A percentile compares a stretch with the other conserved stretches of the same genome.
Conservation (phyloP, 1,284 basidiomycete species). For the Trichosporon sp. region DNA sequence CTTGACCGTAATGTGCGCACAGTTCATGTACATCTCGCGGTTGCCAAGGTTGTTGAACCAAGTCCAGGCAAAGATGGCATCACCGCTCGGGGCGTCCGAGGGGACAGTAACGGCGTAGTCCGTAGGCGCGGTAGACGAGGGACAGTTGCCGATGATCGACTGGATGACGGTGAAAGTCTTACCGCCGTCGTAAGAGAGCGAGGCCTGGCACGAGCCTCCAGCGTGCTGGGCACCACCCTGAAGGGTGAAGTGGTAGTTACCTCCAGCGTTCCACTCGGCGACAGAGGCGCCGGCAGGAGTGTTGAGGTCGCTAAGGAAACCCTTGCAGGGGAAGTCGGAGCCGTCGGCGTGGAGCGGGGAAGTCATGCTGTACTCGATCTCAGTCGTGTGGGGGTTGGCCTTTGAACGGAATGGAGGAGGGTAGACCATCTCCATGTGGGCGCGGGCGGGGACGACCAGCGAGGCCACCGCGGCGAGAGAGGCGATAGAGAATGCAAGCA, state of each 20-base stretch:
- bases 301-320: conserved; percentile 35
- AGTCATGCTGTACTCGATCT: conserved; percentile 46
- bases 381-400: conserved; percentile 33
- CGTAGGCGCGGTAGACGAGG: conserved; percentile 21
- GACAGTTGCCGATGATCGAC: conserved; percentile 46
- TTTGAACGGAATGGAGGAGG: conserved; percentile 37
- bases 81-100: conserved; percentile 36
- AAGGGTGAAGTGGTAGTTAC: conserved; percentile 32
- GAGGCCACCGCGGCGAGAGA: conserved; percentile 10
- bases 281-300: conserved; percentile 25
- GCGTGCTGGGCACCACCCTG: conserved; percentile 43
- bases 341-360: conserved; percentile 39
- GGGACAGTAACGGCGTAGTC: conserved; percentile 42
- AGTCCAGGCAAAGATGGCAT: conserved; percentile 49
- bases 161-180: conserved; percentile 47
- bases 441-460: conserved; percentile 22
- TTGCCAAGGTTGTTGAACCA: conserved; percentile 49
- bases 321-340: conserved; percentile 47
- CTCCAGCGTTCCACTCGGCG: conserved; percentile 35
- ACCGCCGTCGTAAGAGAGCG: conserved; percentile 48
- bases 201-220: conserved; percentile 49
- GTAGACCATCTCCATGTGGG: conserved; percentile 41
- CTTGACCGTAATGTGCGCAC: conserved; percentile 45
- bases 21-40: conserved; percentile 49
- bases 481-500: neutral